Percentiles rank a stretch among this genome's conserved stretches.
Conservation (phyloP, 2,329 filamentous ascomycete genomes). For the Microascus cirrosus region DNA sequence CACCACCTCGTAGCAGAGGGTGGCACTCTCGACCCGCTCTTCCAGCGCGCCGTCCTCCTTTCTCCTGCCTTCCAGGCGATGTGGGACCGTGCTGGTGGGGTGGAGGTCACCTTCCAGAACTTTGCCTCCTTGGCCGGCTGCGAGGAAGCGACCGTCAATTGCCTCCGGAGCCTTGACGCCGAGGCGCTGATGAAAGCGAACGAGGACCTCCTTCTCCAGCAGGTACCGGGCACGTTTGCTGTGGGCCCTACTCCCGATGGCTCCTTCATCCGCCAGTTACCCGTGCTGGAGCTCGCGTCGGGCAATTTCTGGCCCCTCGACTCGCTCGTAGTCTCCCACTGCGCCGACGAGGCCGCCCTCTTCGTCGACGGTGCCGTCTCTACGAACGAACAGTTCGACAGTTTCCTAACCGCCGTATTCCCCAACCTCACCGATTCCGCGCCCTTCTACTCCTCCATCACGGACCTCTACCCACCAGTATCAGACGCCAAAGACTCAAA, state of each 20-base stretch:
- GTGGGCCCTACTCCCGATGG: slow-evolving; percentile 20
- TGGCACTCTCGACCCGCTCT: slow-evolving; percentile 29
- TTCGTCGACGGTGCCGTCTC: slow-evolving; percentile 16
- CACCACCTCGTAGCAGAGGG: slow-evolving; percentile 35
- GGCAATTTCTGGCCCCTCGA: slow-evolving; percentile 17
- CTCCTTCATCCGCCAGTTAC: slow-evolving; percentile 17
- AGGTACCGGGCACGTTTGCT: slow-evolving; percentile 16
- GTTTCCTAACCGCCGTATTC: slow-evolving; percentile 18
- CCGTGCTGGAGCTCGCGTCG: slow-evolving; percentile 15
- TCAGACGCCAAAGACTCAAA: slow-evolving; percentile 6
- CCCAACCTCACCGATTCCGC: slow-evolving; percentile 17
- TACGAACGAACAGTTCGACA: slow-evolving; percentile 19
- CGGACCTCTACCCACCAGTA: slow-evolving; percentile 16
- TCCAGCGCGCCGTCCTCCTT: slow-evolving; percentile 20
- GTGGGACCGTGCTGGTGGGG: slow-evolving; percentile 18
- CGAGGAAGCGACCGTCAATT: slow-evolving; percentile 13
- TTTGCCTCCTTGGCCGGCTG: slow-evolving; percentile 21
- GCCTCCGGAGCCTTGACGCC: slow-evolving; percentile 14
- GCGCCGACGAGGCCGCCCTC: slow-evolving; percentile 15
- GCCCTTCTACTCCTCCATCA: slow-evolving; percentile 14
- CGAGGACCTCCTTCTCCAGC: slow-evolving; percentile 12
- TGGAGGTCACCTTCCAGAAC: slow-evolving; percentile 17
- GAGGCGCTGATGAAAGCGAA: slow-evolving; percentile 15
- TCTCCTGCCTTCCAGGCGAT: slow-evolving; percentile 22
- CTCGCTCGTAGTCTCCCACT: slow-evolving; percentile 18